Base-by-base conservation (phyloP, 345 rosid genomes). In the Lumnitzera racemosa region DNA sequence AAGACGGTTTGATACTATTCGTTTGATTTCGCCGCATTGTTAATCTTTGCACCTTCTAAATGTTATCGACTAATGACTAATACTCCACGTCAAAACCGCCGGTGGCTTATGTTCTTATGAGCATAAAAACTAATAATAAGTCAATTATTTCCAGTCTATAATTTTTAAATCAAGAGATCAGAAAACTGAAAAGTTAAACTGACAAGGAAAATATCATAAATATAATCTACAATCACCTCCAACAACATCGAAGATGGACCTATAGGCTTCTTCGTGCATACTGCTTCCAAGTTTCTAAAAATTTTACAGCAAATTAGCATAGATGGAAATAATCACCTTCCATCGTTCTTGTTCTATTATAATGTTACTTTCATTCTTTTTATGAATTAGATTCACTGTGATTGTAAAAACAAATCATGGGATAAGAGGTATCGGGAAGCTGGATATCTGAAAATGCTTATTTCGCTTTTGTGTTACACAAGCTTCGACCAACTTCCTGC, bases 221-320 rank as follows among this genome's bases (percentile, higher is more conserved):
- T 36, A 51, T 49, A 63, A 57, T 12, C 20, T 17, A 43, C 58
- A 25, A 61, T 72, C 84, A 95, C 99, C 99, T 82, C 77, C 87
- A 52, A 71, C 80, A 66, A 76, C 70, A 74, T 85, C 87, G 74
- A 72, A 82, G 58, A 78, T 74, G 49, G 90, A 87, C 46, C 89
- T 88, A 61, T 91, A 96, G 61, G 82, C 89, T 69, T 83, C 96
- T 69, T 89, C 99, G 72, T 83, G 96, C 78, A 87, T 70, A 69
- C 80, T 78, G 75, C 77, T 74, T 63, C 81, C 92, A 70, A 79
- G 81, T 75, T 79, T 85, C 98, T 95, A 81, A 48, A 62, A 55
- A 50, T 23, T 17, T 4, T 4, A 41, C 55, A 27, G 13, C 24
- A 4, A 25, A 15, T 56, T 68, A 54, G 68, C 52, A 41, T 64